Conservation (phyloP, 352 stramenopile species). For the Globisporangium parvum region DNA sequence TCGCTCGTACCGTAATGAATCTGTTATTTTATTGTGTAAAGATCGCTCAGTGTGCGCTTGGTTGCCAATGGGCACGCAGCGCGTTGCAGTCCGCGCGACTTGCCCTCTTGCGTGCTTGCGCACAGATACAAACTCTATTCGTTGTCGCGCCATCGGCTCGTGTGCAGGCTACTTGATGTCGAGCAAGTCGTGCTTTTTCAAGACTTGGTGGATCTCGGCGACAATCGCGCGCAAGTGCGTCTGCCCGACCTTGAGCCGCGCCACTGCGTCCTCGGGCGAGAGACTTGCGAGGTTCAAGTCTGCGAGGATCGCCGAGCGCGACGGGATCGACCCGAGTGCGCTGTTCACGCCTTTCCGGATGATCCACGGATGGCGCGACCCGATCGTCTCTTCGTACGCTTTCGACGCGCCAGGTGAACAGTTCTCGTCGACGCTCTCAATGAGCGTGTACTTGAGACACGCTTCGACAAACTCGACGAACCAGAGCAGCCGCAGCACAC, state of each 20-base stretch:
- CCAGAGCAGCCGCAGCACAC: conserved; percentile 68
- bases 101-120: neutral
- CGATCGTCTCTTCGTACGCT: conserved; percentile 80
- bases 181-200: conserved; percentile 59
- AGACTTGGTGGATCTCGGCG: conserved; percentile 37
- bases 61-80: no score
- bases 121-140: neutral
- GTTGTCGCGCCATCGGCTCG: no score
- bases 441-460: conserved; percentile 56
- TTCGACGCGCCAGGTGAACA: conserved; percentile 58
- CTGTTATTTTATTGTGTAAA: conserved; percentile 14
- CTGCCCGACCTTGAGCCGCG: conserved; percentile 36
- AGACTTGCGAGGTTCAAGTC: conserved; percentile 34
- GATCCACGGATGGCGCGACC: conserved; percentile 74
- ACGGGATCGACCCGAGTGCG: conserved; percentile 57
- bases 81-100: neutral
- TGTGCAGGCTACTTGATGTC: conserved; percentile 57
- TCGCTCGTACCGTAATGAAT: conserved; percentile 6
- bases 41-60: neutral
- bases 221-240: conserved; percentile 41
- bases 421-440: conserved; percentile 62
- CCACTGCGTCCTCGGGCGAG: conserved; percentile 27
- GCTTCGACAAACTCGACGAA: conserved; percentile 84
- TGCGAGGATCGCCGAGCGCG: conserved; percentile 45
- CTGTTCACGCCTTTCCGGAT: conserved; percentile 81